Evolutionary conservation across 176 grass and related monocot genomes (phyloP), one percentile per base, ranked within the genome.

Genomic region (Chrysopogon serrulatus): DNA sequence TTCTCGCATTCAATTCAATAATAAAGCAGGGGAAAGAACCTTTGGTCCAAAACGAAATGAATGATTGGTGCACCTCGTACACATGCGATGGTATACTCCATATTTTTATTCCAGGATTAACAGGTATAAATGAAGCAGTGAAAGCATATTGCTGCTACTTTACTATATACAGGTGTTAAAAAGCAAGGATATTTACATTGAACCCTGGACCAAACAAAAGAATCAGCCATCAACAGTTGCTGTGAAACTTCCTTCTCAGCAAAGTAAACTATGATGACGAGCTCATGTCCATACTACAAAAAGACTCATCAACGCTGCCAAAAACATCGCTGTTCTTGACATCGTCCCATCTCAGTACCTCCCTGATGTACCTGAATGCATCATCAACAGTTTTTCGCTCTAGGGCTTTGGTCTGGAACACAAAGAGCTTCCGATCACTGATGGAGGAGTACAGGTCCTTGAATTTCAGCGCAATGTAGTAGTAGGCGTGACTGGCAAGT

Each of bases 311-410:
- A 1, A 70, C 5, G 56, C 81, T 74, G 6, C 89, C 89, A 16
- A 82, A 85, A 24, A 61, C 92, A 34, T 94, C 87, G 31, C 59
- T 83, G 59, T 83, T 74, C 61, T 90, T 92, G 49, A 87, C 87
- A 0, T 94, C 87, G 2, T 89, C 90, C 92, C 92, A 94, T 47
- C 82, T 89, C 18, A 94, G 53, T 19, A 94, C 92, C 59, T 94
- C 92, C 70, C 87, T 76, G 21, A 90, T 90, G 71, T 86, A 94
- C 81, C 68, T 90, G 61, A 94, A 92, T 37, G 84, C 92, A 34
- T 86, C 84, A 7, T 94, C 84, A 8, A 90, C 68, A 0, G 84
- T 87, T 49, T 80, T 79, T 32, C 90, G 81, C 23, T 90, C 89
- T 33, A 83, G 85, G 40, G 90, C 92, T 33, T 83, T 85, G 2